Base-by-base conservation (phyloP, 2,329 filamentous ascomycete genomes). In the Westerdykella aurantiaca region DNA sequence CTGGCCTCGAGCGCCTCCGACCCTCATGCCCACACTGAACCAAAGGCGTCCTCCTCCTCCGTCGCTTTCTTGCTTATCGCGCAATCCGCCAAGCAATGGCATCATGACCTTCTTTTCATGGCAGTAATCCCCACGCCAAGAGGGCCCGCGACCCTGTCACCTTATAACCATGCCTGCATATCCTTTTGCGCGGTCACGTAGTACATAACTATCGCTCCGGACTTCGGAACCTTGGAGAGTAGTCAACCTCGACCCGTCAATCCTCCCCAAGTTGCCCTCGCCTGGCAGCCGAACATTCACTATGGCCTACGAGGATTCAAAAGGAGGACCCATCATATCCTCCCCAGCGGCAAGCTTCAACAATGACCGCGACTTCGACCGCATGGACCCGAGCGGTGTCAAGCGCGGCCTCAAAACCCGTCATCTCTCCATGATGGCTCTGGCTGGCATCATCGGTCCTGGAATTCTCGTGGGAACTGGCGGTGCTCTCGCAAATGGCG, bases 391-490 rank as follows among this genome's bases (percentile, higher is more conserved):
- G 18, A 79, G 75, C 47, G 80, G 84, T 25, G 81, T 86, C 53
- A 84, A 81, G 69, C 77, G 83, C 46, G 83, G 81, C 1, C 73
- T 86, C 42, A 84, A 85, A 66, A 84, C 81, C 31, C 72, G 81
- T 6, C 81, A 86, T 61, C 63, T 86, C 11, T 79, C 74, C 47
- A 85, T 86, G 70, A 68, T 69, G 63, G 60, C 64, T 22, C 44
- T 67, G n/a, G 61, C 68, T 56, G 74, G 75, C 10, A 78, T 78
- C 46, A 78, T 78, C 47, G 85, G 86, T 0, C 83, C 85, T 4
- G 85, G 85, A 17, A 70, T 89, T 34, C 74, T 89, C 3, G 81
- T 88, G 42, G 85, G 85, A 13, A 77, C 82, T 2, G 85, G 86
- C 31, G 80, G 82, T 38, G 85, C 85, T 0, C 69, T 90, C 18